phyloP scores from a whole-genome alignment of 78 protist species.

The Paulinella micropora region DNA sequence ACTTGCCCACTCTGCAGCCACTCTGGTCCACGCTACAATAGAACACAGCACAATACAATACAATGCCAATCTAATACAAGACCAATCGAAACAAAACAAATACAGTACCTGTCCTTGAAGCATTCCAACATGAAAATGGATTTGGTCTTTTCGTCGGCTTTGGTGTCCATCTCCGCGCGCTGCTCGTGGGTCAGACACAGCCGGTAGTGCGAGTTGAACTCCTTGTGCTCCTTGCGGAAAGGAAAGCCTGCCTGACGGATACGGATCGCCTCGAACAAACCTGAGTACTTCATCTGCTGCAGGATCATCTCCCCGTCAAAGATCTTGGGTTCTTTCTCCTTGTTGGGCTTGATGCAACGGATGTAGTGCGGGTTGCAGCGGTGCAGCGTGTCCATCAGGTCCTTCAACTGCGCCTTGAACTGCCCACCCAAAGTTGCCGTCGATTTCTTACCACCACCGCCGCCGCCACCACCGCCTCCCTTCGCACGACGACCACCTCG shows the following conservation, averaged over 20 bases:
- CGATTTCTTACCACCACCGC: too few relatives aligned
- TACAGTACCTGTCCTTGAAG: too few relatives aligned
- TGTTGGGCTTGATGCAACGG: constrained; percentile 31
- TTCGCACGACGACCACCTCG: background rate
- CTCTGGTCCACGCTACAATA: too few relatives aligned
- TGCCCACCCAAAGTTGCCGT: background rate
- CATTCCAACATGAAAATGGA: too few relatives aligned
- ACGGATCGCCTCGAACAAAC: constrained; percentile 75
- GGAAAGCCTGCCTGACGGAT: constrained; percentile 72
- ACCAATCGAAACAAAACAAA: too few relatives aligned
- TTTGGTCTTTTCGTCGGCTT: too few relatives aligned
- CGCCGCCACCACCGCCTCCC: background rate
- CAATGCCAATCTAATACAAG: too few relatives aligned
- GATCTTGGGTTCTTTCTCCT: background rate
- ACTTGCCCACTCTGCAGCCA: too few relatives aligned
- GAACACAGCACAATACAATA: too few relatives aligned
- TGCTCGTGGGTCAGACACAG: too few relatives aligned
- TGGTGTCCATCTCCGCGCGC: too few relatives aligned
- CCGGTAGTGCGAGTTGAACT: constrained; percentile 44
- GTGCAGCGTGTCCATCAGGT: background rate
- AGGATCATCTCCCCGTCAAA: constrained; percentile 14
- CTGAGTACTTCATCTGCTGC: constrained; percentile 76
- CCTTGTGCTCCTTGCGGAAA: constrained; percentile 40
- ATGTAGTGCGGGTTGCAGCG: constrained; percentile 7
- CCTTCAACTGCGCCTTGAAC: background rate